Percentiles rank a stretch among this genome's conserved stretches.
Conservation (phyloP, 305 asterid genomes). For the Andrographis paniculata region DNA sequence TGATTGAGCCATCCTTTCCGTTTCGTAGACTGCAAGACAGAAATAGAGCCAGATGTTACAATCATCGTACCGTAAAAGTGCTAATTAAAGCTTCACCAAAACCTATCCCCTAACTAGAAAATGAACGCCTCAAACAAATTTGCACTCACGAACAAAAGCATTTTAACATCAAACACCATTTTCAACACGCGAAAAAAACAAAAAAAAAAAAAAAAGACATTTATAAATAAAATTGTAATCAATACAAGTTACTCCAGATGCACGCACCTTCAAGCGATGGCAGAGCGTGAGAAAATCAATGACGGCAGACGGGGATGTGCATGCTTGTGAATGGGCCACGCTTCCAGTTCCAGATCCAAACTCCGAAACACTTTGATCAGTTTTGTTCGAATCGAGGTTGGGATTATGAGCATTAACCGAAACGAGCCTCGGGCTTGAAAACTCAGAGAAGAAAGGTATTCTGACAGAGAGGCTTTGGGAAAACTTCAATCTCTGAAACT, state of each 20-base stretch:
- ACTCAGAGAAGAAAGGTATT: slow-evolving; percentile 30
- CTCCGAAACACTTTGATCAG: slow-evolving; percentile 31
- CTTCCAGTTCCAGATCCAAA: slow-evolving; percentile 31
- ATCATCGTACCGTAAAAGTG: background rate
- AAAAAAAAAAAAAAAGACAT: background rate
- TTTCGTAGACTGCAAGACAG: slow-evolving; percentile 41
- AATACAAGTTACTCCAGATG: slow-evolving; percentile 8
- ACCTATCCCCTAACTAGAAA: too few species aligned
- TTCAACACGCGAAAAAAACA: too few species aligned
- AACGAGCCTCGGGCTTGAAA: slow-evolving; percentile 29
- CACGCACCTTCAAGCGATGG: slow-evolving; percentile 68
- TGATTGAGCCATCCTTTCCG: slow-evolving; percentile 73
- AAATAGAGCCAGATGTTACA: slow-evolving; percentile 1
- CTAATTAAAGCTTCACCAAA: background rate
- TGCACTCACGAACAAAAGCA: too few species aligned
- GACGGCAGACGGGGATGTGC: slow-evolving; percentile 49
- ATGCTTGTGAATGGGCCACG: slow-evolving; percentile 21
- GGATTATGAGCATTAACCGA: slow-evolving; percentile 42
- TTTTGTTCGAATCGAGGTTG: slow-evolving; percentile 39
- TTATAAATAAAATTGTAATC: background rate
- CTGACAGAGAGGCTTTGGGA: slow-evolving; percentile 28
- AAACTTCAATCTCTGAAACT: slow-evolving; percentile 11
- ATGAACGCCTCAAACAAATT: too few species aligned
- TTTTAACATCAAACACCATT: too few species aligned
- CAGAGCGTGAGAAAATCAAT: slow-evolving; percentile 92